Evolutionary conservation across 768 basidiomycete species (phyloP), one percentile per base, ranked within the genome.

Genomic region (Lactarius akahatsu): DNA sequence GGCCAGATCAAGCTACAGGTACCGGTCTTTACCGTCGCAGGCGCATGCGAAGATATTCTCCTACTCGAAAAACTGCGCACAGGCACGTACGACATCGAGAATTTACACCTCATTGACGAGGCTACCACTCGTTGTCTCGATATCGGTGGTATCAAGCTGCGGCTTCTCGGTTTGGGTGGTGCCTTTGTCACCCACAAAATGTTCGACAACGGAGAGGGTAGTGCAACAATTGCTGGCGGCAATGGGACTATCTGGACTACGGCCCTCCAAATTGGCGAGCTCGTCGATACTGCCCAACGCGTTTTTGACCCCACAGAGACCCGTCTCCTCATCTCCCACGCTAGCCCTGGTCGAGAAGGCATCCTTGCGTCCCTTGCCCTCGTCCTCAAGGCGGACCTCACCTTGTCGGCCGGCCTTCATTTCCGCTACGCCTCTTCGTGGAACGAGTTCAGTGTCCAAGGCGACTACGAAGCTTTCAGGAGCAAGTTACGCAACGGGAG

Each of bases 211-310:
- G 92, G 96, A 0, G 93, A 96, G 57, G 96, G 96, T 3, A 87
- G 80, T 55, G 96, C 94, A 13, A 98, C 96, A n/a, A 97, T 99
- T 69, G 96, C 97, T 0, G 97, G 97, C 41, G 97, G 95, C 2
- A 91, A 94, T 73, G 97, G 97, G 36, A 98, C 96, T 23, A 96
- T 98, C 89, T 99, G 97, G 97, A 92, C 94, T 0, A 98, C 96
- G 0, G 92, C 94, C 5, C 84, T 99, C 30, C 97, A 99, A 76
- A 92, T 99, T 47, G 97, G 97, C 65, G 96, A 99, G 76, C 90
- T 99, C 59, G 91, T 98, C 57, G 97, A 98, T 77, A 98, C 96
- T 3, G 94, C 97, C 0, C 93, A 96, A 75, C 86, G 94, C 69
- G 94, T 96, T 59, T 95, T 86, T 74, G 97, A 99, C 76, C 86